These are phyloP conservation scores for Apiotrichum domesticum DNA, from an alignment of 1,284 basidiomycete genomes.

Conservation along the genomic window DNA sequence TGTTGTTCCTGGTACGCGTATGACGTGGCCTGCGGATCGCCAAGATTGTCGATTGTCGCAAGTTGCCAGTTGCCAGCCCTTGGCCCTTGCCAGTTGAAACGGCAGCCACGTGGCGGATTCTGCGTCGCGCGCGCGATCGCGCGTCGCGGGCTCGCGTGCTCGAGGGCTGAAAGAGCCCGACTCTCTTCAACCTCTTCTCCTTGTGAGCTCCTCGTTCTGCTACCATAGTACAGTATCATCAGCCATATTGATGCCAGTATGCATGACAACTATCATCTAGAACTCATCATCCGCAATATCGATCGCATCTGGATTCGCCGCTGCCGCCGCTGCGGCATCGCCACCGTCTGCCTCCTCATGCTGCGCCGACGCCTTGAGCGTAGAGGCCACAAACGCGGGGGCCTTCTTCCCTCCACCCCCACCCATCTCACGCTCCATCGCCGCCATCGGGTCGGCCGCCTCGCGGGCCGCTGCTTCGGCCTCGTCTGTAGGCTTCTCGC, in stretches of 20 bases:
- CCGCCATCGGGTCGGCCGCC: conserved; percentile 54
- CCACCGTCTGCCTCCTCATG: conserved; percentile 24
- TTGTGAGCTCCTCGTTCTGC: too few relatives aligned
- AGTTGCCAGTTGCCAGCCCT: too few relatives aligned
- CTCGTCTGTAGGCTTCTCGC: conserved; percentile 34
- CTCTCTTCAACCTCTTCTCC: too few relatives aligned
- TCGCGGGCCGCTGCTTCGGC: conserved; percentile 44
- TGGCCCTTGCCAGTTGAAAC: too few relatives aligned
- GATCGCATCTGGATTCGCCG: conserved; percentile 46
- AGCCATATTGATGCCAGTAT: too few relatives aligned
- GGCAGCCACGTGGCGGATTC: too few relatives aligned
- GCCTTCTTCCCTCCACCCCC: conserved; percentile 42
- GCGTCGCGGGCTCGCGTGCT: too few relatives aligned
- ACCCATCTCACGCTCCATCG: conserved; percentile 58
- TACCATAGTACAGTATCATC: too few relatives aligned
- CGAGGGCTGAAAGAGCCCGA: too few relatives aligned
- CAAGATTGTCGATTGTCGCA: too few relatives aligned
- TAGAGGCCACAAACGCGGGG: conserved; percentile 63
- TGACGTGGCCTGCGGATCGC: too few relatives aligned
- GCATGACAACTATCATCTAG: conserved; percentile 13
- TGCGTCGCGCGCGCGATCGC: too few relatives aligned
- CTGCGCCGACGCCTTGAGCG: conserved; percentile 26
- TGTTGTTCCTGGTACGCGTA: background rate
- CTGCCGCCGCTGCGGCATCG: conserved; percentile 14
- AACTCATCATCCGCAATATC: conserved; percentile 44